Base-by-base conservation (phyloP, 495 filamentous ascomycete genomes). In the Xylaria flabelliformis region DNA sequence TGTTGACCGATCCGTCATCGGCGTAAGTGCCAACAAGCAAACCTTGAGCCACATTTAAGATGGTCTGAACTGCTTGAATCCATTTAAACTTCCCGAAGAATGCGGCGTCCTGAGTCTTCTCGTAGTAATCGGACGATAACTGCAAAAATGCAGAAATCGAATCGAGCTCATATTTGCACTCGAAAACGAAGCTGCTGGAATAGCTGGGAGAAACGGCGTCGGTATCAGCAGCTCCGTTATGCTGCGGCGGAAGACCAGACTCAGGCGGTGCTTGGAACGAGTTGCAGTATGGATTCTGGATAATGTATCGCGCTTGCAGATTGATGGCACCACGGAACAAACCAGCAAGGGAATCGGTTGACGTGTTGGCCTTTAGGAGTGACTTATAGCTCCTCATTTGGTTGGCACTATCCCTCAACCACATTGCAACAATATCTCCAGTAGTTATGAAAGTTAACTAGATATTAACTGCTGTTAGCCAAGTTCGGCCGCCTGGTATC, bases 381-480 rank as follows among this genome's bases (percentile, higher is more conserved):
- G 87, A 81, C 41, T 88, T 83, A 77, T 92, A 93, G 41, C 85
- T 87, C 69, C 90, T 86, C 75, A 93, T 80, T 76, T 92, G 90
- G 76, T 91, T 92, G 41, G 90, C 86, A 34, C 86, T 89, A 75
- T 92, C 91, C 36, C 90, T 85, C 58, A 93, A 82, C 90, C 91
- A 92, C 89, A 92, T 91, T 63, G 90, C 90, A 32, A 77, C 74
- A 80, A 97, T 97, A 79, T 97, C 94, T 34, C 83, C 83, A 1
- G 83, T 86, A 51, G 82, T 81, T 68, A 86, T 70, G 67, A 87
- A 86, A 58, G 84, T 80, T 39, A 86, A 81, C 67, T 85, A 26
- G 44, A 26, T 19, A 19, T 63, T n/a, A 19, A 15, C 19, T 21
- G 41, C n/a, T 21, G 56, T 63, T 64, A 68, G 53, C 51, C n/a